Percentiles rank a stretch among this genome's conserved stretches.
These are phyloP conservation scores for Cladophialophora carrionii DNA, from an alignment of 2,329 filamentous ascomycete species.

Conservation along the genomic window DNA sequence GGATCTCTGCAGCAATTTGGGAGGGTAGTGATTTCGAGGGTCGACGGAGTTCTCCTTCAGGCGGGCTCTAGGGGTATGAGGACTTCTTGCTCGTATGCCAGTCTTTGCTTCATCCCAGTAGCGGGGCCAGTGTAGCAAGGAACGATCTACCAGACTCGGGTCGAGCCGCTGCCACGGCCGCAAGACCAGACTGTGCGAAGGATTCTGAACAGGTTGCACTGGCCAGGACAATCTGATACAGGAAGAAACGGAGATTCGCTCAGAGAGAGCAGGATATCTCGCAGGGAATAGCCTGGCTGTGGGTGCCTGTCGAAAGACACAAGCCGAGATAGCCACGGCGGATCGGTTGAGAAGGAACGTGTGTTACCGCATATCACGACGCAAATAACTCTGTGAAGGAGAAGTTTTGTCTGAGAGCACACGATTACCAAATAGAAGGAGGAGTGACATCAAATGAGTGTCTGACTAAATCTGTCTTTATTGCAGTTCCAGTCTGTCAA, in stretches of 20 bases:
- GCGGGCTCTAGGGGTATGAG: constrained; percentile 12
- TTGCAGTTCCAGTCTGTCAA: not conserved
- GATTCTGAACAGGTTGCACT: not conserved
- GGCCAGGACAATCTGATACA: not conserved
- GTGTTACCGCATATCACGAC: constrained; percentile 1
- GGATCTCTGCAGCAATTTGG: not conserved
- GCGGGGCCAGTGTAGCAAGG: not conserved
- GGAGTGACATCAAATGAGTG: not conserved
- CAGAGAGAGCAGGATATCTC: not conserved
- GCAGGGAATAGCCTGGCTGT: not conserved
- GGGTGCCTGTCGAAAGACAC: constrained; percentile 21
- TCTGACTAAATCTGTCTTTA: not conserved
- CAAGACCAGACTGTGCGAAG: constrained; percentile 1
- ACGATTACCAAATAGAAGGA: not conserved
- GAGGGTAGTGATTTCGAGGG: not conserved
- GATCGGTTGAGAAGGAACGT: constrained; percentile 12
- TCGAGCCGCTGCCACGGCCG: not conserved
- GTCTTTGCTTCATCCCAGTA: constrained; percentile 14
- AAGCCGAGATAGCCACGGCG: constrained; percentile 26
- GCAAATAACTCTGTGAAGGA: not conserved
- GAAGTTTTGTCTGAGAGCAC: not conserved
- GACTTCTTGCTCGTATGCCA: constrained; percentile 7
- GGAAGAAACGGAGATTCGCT: not conserved
- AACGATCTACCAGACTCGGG: not conserved
- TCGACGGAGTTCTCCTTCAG: not conserved